phyloP scores from a whole-genome alignment of 164 flowering plant genomes.

The Euptelea pleiosperma region DNA sequence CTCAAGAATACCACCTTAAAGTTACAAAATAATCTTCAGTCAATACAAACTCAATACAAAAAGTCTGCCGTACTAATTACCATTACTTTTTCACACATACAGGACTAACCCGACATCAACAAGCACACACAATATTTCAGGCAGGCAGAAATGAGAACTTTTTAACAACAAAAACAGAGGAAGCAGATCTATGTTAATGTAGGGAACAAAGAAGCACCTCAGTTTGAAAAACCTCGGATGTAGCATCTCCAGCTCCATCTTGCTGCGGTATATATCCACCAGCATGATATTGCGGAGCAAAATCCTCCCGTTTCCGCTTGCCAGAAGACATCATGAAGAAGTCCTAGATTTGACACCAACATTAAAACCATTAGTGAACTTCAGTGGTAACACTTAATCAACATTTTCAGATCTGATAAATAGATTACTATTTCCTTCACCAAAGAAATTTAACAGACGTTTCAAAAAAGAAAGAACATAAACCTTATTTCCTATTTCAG shows the following conservation, averaged over 20 bases:
- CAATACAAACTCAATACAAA: too few species aligned
- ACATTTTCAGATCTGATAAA: too few species aligned
- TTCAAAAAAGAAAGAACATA: not conserved
- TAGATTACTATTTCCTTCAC: not conserved
- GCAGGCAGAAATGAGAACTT: not conserved
- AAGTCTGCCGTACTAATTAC: too few species aligned
- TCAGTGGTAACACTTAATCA: too few species aligned
- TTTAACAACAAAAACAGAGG: too few species aligned
- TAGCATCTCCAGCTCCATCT: slow-evolving; percentile 82
- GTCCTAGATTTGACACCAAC: slow-evolving; percentile 45
- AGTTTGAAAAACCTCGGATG: slow-evolving; percentile 33
- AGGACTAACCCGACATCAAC: not conserved
- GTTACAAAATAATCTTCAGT: too few species aligned
- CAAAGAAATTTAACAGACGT: not conserved
- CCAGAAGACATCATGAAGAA: slow-evolving; percentile 62
- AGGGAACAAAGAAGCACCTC: slow-evolving; percentile 26
- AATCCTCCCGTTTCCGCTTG: slow-evolving; percentile 83
- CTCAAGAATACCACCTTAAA: too few species aligned
- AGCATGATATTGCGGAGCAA: slow-evolving; percentile 44
- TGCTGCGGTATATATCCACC: slow-evolving; percentile 90
- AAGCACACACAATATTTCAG: not conserved
- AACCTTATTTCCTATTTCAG: not conserved
- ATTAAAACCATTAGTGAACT: not conserved
- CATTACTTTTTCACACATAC: too few species aligned
- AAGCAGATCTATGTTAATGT: not conserved